A percentile compares a stretch with the other conserved stretches of the same genome.
These are phyloP conservation scores for Aspergillus eucalypticola DNA, from an alignment of 2,329 filamentous ascomycete species.

Conservation along the genomic window DNA sequence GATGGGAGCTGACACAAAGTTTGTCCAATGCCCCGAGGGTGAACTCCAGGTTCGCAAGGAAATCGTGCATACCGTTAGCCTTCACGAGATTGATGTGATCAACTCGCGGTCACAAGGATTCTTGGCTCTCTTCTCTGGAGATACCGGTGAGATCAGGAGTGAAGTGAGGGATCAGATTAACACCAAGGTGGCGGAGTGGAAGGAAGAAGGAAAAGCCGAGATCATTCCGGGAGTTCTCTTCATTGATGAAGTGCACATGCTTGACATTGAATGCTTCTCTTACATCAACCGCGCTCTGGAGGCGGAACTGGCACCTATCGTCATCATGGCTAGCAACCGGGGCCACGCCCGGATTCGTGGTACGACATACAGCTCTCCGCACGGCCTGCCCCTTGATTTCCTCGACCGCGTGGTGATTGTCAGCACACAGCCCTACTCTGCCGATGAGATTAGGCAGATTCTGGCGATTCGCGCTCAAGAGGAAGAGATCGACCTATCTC, in stretches of 20 bases:
- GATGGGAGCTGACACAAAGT: conserved; percentile 98
- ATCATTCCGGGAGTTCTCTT: conserved; percentile 97
- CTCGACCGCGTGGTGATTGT: conserved; percentile 95
- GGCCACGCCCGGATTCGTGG: conserved; percentile 89
- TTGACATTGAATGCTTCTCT: conserved; percentile 98
- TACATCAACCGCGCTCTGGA: conserved; percentile 97
- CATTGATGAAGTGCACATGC: conserved; percentile 99
- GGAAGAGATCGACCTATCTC: conserved; percentile 88
- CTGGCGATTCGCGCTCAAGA: conserved; percentile 89
- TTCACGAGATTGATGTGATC: conserved; percentile 99
- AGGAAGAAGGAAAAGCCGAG: conserved; percentile 97
- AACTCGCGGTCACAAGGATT: conserved; percentile 99
- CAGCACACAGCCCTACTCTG: conserved; percentile 80
- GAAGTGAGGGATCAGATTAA: conserved; percentile 99
- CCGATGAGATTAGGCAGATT: conserved; percentile 89
- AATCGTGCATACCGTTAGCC: conserved; percentile 91
- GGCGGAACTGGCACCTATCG: conserved; percentile 89
- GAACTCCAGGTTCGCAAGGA: conserved; percentile 97
- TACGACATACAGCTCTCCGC: conserved; percentile 88
- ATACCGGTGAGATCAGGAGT: conserved; percentile 95
- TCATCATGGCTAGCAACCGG: conserved; percentile 99
- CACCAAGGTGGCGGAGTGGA: conserved; percentile 98
- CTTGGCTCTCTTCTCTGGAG: conserved; percentile 92
- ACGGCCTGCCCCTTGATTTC: conserved; percentile 93
- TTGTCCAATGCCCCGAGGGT: conserved; percentile 94